Conservation (phyloP, 2,329 filamentous ascomycete species). For the Alternaria conjuncta region DNA sequence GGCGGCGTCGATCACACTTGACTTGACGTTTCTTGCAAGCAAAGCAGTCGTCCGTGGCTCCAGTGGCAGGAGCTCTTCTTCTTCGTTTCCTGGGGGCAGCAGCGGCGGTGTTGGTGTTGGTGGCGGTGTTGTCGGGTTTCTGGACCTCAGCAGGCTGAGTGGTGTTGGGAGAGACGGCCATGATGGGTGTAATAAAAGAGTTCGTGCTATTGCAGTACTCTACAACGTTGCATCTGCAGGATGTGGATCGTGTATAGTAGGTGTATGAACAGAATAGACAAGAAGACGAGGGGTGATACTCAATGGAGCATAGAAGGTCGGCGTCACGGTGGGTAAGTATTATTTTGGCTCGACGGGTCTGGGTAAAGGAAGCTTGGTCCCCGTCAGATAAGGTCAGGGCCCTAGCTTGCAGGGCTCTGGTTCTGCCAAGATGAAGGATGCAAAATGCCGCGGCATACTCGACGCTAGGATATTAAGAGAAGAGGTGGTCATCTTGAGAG, state of each 20-base stretch:
- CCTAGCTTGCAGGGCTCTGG: conserved; percentile 32
- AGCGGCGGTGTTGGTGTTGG: conserved; percentile 32
- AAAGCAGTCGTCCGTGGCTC: conserved; percentile 94
- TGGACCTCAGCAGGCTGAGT: conserved; percentile 43
- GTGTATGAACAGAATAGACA: conserved; percentile 43
- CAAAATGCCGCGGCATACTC: conserved; percentile 43
- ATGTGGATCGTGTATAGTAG: conserved; percentile 40
- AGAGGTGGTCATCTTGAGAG: conserved; percentile 37
- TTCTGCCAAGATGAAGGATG: conserved; percentile 41
- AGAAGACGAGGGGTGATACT: conserved; percentile 45
- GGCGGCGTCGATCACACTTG: conserved; percentile 88
- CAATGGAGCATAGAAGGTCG: conserved; percentile 46
- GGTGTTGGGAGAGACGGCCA: conserved; percentile 43
- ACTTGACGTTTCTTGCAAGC: conserved; percentile 83
- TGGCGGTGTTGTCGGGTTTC: conserved; percentile 40
- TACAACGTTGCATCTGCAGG: conserved; percentile 41
- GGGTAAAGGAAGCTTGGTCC: conserved; percentile 44
- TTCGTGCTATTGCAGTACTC: conserved; percentile 29
- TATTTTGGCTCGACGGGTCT: conserved; percentile 44
- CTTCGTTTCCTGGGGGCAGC: conserved; percentile 68
- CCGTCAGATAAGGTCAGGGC: conserved; percentile 47
- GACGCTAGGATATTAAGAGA: conserved; percentile 41
- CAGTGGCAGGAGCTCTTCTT: conserved; percentile 85
- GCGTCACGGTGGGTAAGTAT: conserved; percentile 49
- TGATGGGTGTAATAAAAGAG: conserved; percentile 27